Base-by-base conservation (phyloP, 2,329 filamentous ascomycete genomes). In the Claviceps sp. region DNA sequence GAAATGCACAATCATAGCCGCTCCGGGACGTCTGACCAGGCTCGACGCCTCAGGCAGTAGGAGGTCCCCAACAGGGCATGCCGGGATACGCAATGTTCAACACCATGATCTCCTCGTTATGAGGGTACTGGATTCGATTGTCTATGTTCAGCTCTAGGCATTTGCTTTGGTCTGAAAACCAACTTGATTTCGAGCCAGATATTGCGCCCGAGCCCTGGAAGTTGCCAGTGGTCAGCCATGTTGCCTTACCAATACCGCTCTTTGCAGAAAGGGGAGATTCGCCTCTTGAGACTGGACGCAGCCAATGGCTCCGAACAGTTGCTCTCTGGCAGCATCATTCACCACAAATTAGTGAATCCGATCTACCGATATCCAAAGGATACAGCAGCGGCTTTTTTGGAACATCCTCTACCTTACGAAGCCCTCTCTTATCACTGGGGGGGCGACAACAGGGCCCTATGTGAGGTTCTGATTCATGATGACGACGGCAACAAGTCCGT, bases 341-440 rank as follows among this genome's bases (percentile, higher is more conserved):
- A 55, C 44, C 46, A 55, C 30, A 26, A 22, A n/a, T 46, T 51
- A 19, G 26, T 30, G 7, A 51, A 51, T 22, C 46, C 48, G n/a
- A 42, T 34, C 44, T 55, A 42, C 30, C 45, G 34, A 19, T 40
- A n/a, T n/a, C 16, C 43, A 30, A 45, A 44, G 19, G 38, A 42
- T 14, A 41, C 30, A 7, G 37, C 38, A 16, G n/a, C 46, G 11
- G 38, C 47, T 10, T 51, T 41, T 17, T 44, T 55, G 43, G 24
- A 51, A 37, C 46, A 47, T 16, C 5, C 44, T 10, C 48, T 50
- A 8, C 47, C 43, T 17, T 55, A 53, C 24, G 54, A 53, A 14
- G 54, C 51, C 40, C 47, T 55, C 14, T 51, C 54, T 13, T 55
- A 55, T 50, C 54, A 55, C 37, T 55, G 54, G 54, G 54, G 51